These are phyloP conservation scores for Tanacetum coccineum DNA, from an alignment of 129 eudicot species.

Conservation along the genomic window DNA sequence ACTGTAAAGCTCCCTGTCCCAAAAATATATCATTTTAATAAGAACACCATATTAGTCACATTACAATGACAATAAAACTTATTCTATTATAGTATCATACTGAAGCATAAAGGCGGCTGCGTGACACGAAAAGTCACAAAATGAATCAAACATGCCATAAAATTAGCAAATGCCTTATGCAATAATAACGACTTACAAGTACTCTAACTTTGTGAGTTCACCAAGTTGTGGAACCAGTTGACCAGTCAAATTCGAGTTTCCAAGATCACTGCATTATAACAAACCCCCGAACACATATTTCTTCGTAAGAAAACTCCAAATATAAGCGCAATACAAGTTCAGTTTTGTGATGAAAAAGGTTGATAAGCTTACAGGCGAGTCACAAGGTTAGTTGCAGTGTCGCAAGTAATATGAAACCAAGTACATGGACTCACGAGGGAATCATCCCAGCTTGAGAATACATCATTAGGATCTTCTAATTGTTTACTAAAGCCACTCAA, in stretches of 20 bases:
- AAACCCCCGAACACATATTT: background rate
- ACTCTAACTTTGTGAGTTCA: background rate
- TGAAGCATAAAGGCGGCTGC: background rate
- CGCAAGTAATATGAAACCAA: conserved; percentile 81
- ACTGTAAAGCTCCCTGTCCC: background rate
- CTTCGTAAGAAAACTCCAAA: too few relatives aligned
- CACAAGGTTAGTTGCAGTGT: conserved; percentile 41
- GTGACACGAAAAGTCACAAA: background rate
- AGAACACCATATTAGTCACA: background rate
- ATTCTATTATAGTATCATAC: background rate
- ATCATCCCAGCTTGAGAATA: conserved; percentile 83
- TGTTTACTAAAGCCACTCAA: conserved; percentile 46
- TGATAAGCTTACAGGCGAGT: conserved; percentile 51
- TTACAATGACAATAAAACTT: background rate
- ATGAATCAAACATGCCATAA: background rate
- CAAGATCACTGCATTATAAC: conserved; percentile 6
- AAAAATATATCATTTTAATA: background rate
- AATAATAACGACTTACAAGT: conserved; percentile 7
- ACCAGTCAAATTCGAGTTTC: conserved; percentile 11
- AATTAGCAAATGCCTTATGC: background rate
- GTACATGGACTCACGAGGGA: conserved; percentile 76
- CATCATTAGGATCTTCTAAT: conserved; percentile 55
- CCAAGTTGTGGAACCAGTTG: conserved; percentile 10
- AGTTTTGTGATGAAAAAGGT: background rate
- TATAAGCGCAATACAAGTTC: too few relatives aligned